Conservation (phyloP, 805 yeast species). For the Lipomyces kockii region DNA sequence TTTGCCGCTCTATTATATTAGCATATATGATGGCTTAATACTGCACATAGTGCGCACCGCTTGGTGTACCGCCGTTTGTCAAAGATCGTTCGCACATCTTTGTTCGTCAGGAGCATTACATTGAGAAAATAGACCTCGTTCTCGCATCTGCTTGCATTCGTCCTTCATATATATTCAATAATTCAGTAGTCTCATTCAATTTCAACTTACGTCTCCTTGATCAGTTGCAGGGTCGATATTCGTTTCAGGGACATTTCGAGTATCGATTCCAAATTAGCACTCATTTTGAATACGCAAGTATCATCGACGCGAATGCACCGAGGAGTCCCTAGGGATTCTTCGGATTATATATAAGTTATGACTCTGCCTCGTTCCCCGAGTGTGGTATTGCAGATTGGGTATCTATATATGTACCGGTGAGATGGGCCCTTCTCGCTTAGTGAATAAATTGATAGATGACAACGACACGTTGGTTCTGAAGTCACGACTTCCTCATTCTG, state of each 20-base stretch:
- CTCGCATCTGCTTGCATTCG: background rate
- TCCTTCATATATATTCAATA: background rate
- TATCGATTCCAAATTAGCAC: background rate
- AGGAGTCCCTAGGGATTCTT: too few species aligned
- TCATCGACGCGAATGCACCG: too few species aligned
- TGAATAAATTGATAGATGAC: too few species aligned
- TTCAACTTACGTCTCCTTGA: background rate
- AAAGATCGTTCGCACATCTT: background rate
- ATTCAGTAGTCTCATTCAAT: background rate
- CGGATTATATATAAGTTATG: too few species aligned
- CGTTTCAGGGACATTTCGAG: background rate
- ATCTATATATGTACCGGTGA: too few species aligned
- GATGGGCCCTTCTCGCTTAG: too few species aligned
- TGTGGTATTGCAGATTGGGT: too few species aligned
- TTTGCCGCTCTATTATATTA: conserved; percentile 4
- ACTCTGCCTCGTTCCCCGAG: too few species aligned
- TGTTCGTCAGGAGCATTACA: background rate
- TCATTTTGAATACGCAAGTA: background rate
- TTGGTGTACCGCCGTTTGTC: background rate
- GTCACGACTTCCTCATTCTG: too few species aligned
- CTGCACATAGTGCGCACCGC: background rate
- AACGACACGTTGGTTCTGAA: too few species aligned
- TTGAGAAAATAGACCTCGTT: conserved; percentile 1
- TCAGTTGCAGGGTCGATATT: background rate
- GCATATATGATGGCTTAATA: background rate